Evolutionary conservation across 805 yeast genomes (phyloP).

Genomic region (Pachysolen tannophilus): DNA sequence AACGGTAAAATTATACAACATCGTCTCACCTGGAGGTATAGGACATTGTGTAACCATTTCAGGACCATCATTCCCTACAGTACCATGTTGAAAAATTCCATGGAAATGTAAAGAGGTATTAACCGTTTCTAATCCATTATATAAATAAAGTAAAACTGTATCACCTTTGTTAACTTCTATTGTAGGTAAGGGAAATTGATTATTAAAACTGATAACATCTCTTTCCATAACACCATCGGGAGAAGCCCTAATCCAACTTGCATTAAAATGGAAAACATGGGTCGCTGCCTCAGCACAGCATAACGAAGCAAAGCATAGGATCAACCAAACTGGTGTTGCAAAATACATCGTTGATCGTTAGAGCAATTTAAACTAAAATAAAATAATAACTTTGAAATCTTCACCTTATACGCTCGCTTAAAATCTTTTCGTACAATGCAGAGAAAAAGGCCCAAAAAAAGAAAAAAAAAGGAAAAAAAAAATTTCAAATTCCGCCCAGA

Average conservation of each 20-base stretch:
- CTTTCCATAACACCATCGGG: constrained; percentile 58
- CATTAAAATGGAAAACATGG: constrained; percentile 49
- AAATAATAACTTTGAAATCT: too few relatives aligned
- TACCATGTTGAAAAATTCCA: constrained; percentile 61
- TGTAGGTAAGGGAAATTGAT: constrained; percentile 66
- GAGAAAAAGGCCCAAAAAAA: too few relatives aligned
- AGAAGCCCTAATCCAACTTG: constrained; percentile 53
- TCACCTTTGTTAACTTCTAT: constrained; percentile 62
- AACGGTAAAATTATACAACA: constrained; percentile 63
- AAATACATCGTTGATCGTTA: too few relatives aligned
- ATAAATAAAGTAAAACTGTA: constrained; percentile 47
- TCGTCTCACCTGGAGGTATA: constrained; percentile 58
- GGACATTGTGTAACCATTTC: constrained; percentile 78
- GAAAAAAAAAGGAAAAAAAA: too few relatives aligned
- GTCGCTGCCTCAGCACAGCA: too few relatives aligned
- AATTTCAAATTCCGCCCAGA: too few relatives aligned
- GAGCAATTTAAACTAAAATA: too few relatives aligned
- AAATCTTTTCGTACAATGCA: too few relatives aligned
- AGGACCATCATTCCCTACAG: constrained; percentile 69
- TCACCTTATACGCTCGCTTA: too few relatives aligned
- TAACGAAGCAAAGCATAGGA: too few relatives aligned
- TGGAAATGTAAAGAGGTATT: constrained; percentile 70
- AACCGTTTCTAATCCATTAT: constrained; percentile 45
- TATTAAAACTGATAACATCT: constrained; percentile 59
- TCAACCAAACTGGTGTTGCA: too few relatives aligned